These are phyloP conservation scores for Ustilago esculenta DNA, from an alignment of 1,284 basidiomycete species.

Conservation along the genomic window DNA sequence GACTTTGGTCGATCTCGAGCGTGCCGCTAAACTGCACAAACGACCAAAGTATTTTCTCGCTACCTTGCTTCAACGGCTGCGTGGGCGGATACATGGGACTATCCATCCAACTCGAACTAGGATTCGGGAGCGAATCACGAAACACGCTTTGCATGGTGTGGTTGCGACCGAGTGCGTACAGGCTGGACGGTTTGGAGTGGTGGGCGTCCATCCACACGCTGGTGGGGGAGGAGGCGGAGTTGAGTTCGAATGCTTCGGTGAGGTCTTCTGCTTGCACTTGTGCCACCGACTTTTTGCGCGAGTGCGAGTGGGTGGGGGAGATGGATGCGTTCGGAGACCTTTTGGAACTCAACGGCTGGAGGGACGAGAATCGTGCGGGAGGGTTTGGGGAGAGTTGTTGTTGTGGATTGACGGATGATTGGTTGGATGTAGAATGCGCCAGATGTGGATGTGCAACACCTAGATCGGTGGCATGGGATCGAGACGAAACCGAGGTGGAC, in stretches of 20 bases:
- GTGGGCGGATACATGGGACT: constrained; percentile 53
- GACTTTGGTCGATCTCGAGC: constrained; percentile 70
- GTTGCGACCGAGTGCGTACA: constrained; percentile 63
- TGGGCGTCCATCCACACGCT: constrained; percentile 8
- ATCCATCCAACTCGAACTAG: constrained; percentile 20
- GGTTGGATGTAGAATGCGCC: constrained; percentile 1
- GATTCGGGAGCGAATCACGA: constrained; percentile 62
- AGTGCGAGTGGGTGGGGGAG: constrained; percentile 56
- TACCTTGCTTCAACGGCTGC: constrained; percentile 65
- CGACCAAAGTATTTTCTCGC: constrained; percentile 82
- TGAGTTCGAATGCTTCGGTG: constrained; percentile 59
- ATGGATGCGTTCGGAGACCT: constrained; percentile 30
- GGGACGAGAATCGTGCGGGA: constrained; percentile 22
- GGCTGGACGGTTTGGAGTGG: constrained; percentile 21
- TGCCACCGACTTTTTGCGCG: constrained; percentile 61
- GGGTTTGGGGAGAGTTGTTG: constrained; percentile 30
- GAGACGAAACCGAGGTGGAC: constrained; percentile 12
- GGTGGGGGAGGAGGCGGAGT: constrained; percentile 17
- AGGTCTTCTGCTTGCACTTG: constrained; percentile 60
- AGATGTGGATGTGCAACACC: constrained; percentile 15
- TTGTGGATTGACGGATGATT: background rate
- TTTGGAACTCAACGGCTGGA: constrained; percentile 11
- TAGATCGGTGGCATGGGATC: too few relatives aligned
- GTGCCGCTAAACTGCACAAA: constrained; percentile 84
- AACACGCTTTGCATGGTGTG: constrained; percentile 67